A percentile compares a stretch with the other conserved stretches of the same genome.
Evolutionary conservation across 495 filamentous ascomycete species (phyloP).

Genomic region (Mycothermus thermophilus): DNA sequence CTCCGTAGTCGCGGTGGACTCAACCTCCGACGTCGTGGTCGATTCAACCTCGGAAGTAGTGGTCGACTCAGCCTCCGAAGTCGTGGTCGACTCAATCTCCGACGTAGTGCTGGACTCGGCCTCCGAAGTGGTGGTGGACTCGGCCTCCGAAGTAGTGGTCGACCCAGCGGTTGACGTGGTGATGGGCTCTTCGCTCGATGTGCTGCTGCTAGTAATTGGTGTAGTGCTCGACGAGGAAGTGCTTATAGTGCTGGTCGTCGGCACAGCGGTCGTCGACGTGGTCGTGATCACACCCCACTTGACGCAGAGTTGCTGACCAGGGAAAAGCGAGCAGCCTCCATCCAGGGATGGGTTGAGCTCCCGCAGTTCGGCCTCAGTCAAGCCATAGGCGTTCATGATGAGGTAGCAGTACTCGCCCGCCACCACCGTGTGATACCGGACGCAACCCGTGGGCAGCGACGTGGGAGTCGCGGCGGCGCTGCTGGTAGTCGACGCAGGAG

Average conservation of each 20-base stretch:
- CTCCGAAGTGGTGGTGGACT: background rate
- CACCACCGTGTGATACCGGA: constrained; percentile 5
- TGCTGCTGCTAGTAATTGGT: background rate
- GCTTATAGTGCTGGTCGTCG: constrained; percentile 3
- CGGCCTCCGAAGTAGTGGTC: background rate
- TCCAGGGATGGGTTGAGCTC: background rate
- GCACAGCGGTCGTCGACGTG: constrained; percentile 2
- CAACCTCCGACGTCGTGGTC: too few relatives aligned
- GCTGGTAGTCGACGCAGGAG: constrained; percentile 4
- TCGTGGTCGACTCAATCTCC: background rate
- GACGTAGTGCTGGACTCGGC: constrained; percentile 2
- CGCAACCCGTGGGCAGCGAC: constrained; percentile 6
- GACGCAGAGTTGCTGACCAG: constrained; percentile 7
- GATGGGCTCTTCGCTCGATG: background rate
- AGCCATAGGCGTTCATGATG: constrained; percentile 6
- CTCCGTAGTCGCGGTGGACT: too few relatives aligned
- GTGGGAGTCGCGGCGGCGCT: constrained; percentile 1
- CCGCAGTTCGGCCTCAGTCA: constrained; percentile 4
- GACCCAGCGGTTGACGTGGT: background rate
- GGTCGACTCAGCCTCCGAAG: background rate
- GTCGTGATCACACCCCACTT: constrained; percentile 1
- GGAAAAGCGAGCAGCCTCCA: constrained; percentile 1
- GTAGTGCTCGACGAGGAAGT: background rate
- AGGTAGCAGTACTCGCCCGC: constrained; percentile 7
- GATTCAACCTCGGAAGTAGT: background rate